Evolutionary conservation across 2,329 filamentous ascomycete species (phyloP).

Genomic region (Xylariaceae sp.): DNA sequence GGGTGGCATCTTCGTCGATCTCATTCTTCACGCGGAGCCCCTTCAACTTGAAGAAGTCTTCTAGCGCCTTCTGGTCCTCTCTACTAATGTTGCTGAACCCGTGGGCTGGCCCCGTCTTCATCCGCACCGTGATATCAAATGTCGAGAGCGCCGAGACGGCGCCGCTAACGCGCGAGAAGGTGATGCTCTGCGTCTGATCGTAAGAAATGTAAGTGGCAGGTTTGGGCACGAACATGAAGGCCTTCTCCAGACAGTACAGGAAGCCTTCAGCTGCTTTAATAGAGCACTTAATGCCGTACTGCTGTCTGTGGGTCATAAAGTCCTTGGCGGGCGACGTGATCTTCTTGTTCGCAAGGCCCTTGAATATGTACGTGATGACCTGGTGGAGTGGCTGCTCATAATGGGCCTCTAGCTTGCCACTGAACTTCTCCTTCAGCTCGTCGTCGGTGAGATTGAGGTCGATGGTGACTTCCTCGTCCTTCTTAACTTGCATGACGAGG

Average conservation of each 20-base stretch:
- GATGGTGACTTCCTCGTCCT: slow-evolving; percentile 93
- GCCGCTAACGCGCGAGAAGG: slow-evolving; percentile 92
- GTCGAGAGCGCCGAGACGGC: slow-evolving; percentile 91
- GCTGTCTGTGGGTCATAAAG: slow-evolving; percentile 88
- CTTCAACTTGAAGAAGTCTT: slow-evolving; percentile 96
- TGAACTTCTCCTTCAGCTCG: slow-evolving; percentile 76
- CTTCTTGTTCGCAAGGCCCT: slow-evolving; percentile 90
- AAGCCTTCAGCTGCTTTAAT: slow-evolving; percentile 99
- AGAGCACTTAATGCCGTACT: slow-evolving; percentile 97
- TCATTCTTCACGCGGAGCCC: slow-evolving; percentile 96
- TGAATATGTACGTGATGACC: slow-evolving; percentile 93
- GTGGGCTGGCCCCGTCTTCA: slow-evolving; percentile 86
- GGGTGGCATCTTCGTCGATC: slow-evolving; percentile 87
- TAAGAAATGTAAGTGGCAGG: slow-evolving; percentile 96
- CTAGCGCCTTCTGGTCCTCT: slow-evolving; percentile 94
- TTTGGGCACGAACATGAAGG: slow-evolving; percentile 98
- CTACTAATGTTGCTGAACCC: slow-evolving; percentile 99
- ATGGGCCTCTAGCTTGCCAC: slow-evolving; percentile 79
- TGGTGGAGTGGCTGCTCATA: slow-evolving; percentile 93
- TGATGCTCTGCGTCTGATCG: slow-evolving; percentile 86
- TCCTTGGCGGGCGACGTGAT: slow-evolving; percentile 91
- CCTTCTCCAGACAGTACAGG: slow-evolving; percentile 94
- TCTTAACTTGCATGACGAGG: slow-evolving; percentile 98
- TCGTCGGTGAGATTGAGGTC: slow-evolving; percentile 96
- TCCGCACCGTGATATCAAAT: slow-evolving; percentile 90